phyloP scores from a whole-genome alignment of 805 yeast genomes.

The Metschnikowia gelsemii region DNA sequence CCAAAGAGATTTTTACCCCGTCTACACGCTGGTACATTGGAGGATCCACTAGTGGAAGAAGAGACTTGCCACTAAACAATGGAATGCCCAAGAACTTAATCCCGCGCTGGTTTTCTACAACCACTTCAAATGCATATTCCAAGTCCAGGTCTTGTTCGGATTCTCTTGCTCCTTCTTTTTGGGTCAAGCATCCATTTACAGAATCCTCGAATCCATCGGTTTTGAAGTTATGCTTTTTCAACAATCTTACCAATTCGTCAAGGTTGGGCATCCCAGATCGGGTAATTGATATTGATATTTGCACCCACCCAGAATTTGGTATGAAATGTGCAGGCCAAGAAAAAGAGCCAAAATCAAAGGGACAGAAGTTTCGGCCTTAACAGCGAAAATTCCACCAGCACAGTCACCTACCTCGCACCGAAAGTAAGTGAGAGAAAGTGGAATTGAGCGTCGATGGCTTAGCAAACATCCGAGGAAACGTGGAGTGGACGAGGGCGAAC shows the following conservation, averaged over 20 bases:
- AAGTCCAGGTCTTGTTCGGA: neutral
- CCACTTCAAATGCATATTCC: constrained; percentile 35
- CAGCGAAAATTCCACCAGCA: too few species aligned
- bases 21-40: constrained; percentile 46
- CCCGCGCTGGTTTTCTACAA: constrained; percentile 57
- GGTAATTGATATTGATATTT: too few species aligned
- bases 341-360: too few species aligned
- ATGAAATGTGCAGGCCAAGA: neutral
- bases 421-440: neutral
- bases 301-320: neutral
- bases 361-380: too few species aligned
- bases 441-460: neutral
- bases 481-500: too few species aligned
- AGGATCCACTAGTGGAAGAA: constrained; percentile 52
- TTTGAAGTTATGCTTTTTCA: constrained; percentile 10
- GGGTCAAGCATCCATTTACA: neutral
- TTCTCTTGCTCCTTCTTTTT: neutral
- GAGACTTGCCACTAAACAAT: constrained; percentile 44
- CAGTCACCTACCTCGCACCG: too few species aligned
- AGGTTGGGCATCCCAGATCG: constrained; percentile 8
- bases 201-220: constrained; percentile 10
- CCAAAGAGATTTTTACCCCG: constrained; percentile 35
- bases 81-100: constrained; percentile 52
- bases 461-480: too few species aligned
- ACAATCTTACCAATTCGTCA: constrained; percentile 8